Base-by-base conservation (phyloP, 495 filamentous ascomycete species). In the Neurospora sp. region DNA sequence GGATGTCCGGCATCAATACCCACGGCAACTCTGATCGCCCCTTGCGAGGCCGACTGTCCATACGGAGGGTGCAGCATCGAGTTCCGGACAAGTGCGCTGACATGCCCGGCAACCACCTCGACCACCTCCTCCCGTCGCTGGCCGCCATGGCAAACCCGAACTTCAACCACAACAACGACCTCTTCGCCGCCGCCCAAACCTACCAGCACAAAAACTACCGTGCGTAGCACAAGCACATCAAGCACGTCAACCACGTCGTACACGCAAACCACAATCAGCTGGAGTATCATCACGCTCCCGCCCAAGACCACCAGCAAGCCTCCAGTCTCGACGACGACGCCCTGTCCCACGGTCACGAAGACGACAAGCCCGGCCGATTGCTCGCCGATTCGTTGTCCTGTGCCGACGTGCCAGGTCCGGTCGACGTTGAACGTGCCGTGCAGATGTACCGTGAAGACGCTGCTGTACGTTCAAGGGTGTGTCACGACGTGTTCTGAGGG, bases 381-480 rank as follows among this genome's bases (percentile, higher is more conserved):
- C 76, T 42, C 78, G n/a, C 76, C 77, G 9, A 78, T 85, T 39
- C 79, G 79, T 10, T 84, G 82, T 78, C 81, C 83, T 0, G 76
- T 83, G 48, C 83, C 83, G 10, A 84, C 79, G 4, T 85, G 83
- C 75, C 79, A 78, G 35, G 75, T 78, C 5, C 48, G 77, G 59
- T 69, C 78, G 41, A 77, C 79, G 8, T 44, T 83, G 73, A 20
- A 76, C 39, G 69, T 85, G 8, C 83, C 83, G 7, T 85, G 83
- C 76, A 77, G 76, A 18, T 84, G 83, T 75, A 69, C 41, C 11
- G 77, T 79, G 31, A 79, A 78, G 78, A 84, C 83, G 11, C 74
- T 81, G 72, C 75, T 84, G 12, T 83, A 76, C 44, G 82, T 84
- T 1, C 77, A 81, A 39, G 82, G 83, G 4, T 85, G 83, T 70